These are phyloP conservation scores for Apiospora sp. DNA, from an alignment of 2,329 filamentous ascomycete species.

Conservation along the genomic window DNA sequence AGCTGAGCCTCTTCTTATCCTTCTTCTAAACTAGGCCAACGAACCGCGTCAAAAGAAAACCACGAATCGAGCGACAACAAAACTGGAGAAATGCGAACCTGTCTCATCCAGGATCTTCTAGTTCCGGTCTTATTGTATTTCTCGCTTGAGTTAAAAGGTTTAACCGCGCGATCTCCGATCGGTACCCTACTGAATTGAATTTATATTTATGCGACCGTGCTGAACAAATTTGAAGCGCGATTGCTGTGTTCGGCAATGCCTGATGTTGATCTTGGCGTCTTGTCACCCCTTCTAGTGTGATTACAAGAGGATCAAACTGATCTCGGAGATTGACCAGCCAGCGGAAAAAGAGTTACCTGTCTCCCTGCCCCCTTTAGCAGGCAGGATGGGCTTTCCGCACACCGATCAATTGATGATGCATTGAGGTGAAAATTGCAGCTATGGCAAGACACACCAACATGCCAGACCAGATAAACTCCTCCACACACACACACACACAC, in stretches of 20 bases:
- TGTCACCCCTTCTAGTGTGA: not conserved
- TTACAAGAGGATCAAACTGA: not conserved
- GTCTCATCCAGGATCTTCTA: constrained; percentile 5
- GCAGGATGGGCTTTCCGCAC: not conserved
- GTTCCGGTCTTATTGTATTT: too few species aligned
- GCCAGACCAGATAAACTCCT: not conserved
- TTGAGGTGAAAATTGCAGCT: not conserved
- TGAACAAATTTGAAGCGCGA: not conserved
- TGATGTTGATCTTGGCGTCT: constrained; percentile 14
- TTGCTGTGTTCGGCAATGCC: constrained; percentile 8
- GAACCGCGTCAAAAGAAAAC: constrained; percentile 17
- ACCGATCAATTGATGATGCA: not conserved
- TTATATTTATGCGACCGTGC: constrained; percentile 7
- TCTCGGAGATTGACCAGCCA: constrained; percentile 15
- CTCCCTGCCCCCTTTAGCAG: not conserved
- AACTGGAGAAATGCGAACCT: constrained; percentile 13
- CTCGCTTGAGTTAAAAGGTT: not conserved
- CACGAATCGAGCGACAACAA: not conserved
- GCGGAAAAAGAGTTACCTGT: not conserved
- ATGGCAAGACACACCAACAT: not conserved
- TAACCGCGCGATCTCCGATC: constrained; percentile 13
- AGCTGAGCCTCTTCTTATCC: not conserved
- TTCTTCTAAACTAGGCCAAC: not conserved
- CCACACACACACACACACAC: not conserved
- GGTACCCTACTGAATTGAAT: constrained; percentile 4